Conservation (phyloP, 208 protist species). For the Wallacemonas sp. region DNA sequence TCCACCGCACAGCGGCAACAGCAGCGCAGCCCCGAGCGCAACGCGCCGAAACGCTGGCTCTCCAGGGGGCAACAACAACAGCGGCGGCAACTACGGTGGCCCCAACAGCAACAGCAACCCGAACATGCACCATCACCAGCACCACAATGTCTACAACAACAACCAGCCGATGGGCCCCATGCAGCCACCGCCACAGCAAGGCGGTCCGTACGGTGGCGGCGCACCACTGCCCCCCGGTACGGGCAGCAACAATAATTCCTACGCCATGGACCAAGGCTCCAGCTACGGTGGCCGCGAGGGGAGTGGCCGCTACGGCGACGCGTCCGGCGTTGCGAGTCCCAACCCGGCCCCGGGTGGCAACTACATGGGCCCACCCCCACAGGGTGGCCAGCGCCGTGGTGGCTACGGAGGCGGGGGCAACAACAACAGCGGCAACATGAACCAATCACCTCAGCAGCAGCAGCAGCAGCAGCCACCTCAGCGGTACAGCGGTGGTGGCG, state of each 20-base stretch:
- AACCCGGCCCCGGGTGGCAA: not conserved
- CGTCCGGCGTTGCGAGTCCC: slow-evolving; percentile 1
- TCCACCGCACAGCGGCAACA: slow-evolving; percentile 25
- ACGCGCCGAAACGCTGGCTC: slow-evolving; percentile 24
- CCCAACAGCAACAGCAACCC: not conserved
- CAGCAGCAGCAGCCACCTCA: slow-evolving; percentile 18
- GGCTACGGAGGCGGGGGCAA: slow-evolving; percentile 25
- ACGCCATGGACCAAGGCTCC: slow-evolving; percentile 14
- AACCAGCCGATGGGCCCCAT: slow-evolving; percentile 1
- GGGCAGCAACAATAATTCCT: not conserved
- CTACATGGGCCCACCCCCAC: slow-evolving; percentile 5
- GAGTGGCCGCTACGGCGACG: not conserved
- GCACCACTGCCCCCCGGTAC: not conserved
- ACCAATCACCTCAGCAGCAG: slow-evolving; percentile 2
- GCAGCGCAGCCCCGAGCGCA: slow-evolving; percentile 9
- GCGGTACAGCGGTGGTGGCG: slow-evolving; percentile 11
- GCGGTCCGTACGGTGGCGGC: slow-evolving; percentile 8
- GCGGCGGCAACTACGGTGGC: slow-evolving; percentile 4
- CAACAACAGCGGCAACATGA: slow-evolving; percentile 1
- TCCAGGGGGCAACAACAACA: slow-evolving; percentile 26
- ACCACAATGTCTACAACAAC: slow-evolving; percentile 10
- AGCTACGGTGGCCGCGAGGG: not conserved
- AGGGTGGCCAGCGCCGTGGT: too few species aligned
- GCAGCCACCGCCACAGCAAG: not conserved
- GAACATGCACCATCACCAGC: slow-evolving; percentile 11